Base-by-base conservation (phyloP, 768 basidiomycete genomes). In the Suillus alpinus region DNA sequence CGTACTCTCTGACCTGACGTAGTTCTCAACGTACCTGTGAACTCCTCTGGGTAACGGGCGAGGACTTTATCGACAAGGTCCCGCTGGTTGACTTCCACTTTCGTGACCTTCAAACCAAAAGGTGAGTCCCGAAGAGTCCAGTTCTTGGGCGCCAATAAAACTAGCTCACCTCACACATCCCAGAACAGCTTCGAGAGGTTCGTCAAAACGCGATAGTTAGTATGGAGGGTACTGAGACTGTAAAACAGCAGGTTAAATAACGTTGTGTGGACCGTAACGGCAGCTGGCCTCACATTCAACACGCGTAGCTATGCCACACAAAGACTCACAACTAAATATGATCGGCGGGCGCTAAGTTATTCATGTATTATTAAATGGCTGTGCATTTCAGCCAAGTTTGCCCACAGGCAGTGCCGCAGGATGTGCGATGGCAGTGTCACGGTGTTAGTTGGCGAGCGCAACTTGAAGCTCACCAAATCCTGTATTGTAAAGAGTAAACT, bases 31-130 rank as follows among this genome's bases (percentile, higher is more conserved):
- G 18, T 31, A 63, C 64, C 64, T 32, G 64, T 63, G 32, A 63
- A 63, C n/a, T 65, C 64, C 39, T 60, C 62, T 26, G 64, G 64
- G 36, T 65, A 65, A 53, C 64, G 59, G 37, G 64, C 62, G 1
- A 65, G 64, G 13, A 65, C 59, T 43, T 65, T 65, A 39, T 65
- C 59, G n/a, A 65, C 64, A 46, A 65, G 50, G 10, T 51, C 59
- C 14, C 62, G 62, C 14, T 61, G 58, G 43, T 65, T 65, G 26
- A 65, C 59, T 39, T 46, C 59, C 36, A 65, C 60, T 49, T 10
- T 2, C 49, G 9, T 31, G 18, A 50, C 16, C 49, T 50, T 32
- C 29, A 50, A 50, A 32, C 10, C 31, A 1, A 32, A 50, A 50
- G 2, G 18, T 50, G 31, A 50, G 49, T 31, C 9, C 29, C 49